A percentile compares a stretch with the other conserved stretches of the same genome.
Evolutionary conservation across 441 rosid genomes (phyloP).

Genomic region (Eugenia klotzschiana): DNA sequence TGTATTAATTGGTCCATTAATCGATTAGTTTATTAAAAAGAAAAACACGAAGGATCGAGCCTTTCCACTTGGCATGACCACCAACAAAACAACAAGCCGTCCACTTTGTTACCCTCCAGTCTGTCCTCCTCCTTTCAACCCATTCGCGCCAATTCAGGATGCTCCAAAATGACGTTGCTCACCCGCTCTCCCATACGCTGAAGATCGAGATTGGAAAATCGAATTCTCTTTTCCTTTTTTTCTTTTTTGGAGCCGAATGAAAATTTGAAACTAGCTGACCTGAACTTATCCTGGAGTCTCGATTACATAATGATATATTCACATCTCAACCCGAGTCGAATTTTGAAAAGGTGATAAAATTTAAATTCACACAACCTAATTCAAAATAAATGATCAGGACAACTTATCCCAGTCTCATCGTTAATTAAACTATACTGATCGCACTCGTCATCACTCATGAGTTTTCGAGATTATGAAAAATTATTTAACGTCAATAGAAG

Average conservation of each 20-base stretch:
- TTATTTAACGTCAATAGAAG: rapidly evolving
- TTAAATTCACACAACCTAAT: not conserved
- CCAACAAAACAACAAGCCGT: not conserved
- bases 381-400: not conserved
- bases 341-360: not conserved
- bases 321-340: not conserved
- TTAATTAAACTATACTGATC: rapidly evolving
- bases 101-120: no score
- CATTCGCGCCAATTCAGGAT: not conserved
- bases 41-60: not conserved
- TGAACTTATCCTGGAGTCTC: no score
- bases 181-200: rapidly evolving
- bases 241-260: no score
- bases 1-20: no score
- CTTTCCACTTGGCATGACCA: no score
- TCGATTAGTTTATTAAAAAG: not conserved
- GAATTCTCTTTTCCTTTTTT: not conserved
- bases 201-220: not conserved
- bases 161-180: not conserved
- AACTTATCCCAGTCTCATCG: rapidly evolving
- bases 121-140: not conserved
- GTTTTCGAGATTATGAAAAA: not conserved
- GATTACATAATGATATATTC: not conserved
- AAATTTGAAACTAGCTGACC: not conserved
- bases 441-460: no score